phyloP scores from a whole-genome alignment of 179 eudicot species.

The Monotropa hypopitys region DNA sequence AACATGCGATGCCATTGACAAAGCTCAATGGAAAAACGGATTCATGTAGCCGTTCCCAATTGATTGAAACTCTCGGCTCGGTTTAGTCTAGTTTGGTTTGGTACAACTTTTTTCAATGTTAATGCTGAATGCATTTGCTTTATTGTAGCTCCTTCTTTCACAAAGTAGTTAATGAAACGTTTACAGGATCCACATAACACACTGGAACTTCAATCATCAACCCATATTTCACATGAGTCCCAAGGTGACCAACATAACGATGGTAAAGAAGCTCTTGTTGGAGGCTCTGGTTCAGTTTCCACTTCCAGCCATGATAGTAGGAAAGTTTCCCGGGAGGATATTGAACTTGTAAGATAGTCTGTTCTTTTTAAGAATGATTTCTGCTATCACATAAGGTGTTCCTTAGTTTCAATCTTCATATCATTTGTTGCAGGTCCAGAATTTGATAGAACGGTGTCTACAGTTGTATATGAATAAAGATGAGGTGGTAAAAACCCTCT shows the following conservation, averaged over 20 bases:
- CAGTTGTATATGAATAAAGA: slow-evolving; percentile 96
- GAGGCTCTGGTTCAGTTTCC: slow-evolving; percentile 81
- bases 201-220: slow-evolving; percentile 42
- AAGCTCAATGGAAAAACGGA: no score
- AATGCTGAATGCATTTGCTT: background rate
- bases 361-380: background rate
- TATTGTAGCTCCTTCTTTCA: background rate
- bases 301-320: slow-evolving; percentile 70
- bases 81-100: no score
- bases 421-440: slow-evolving; percentile 71
- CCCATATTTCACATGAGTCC: slow-evolving; percentile 50
- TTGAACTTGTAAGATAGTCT: slow-evolving; percentile 67
- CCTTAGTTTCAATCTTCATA: slow-evolving; percentile 1
- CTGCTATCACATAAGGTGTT: background rate
- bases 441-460: slow-evolving; percentile 87
- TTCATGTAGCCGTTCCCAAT: no score
- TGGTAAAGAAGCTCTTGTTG: slow-evolving; percentile 47
- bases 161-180: background rate
- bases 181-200: slow-evolving; percentile 45
- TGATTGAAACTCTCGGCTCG: no score
- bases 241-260: slow-evolving; percentile 54
- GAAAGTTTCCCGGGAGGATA: slow-evolving; percentile 93
- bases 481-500: slow-evolving; percentile 93
- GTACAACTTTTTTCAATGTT: no score
- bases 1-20: no score